Conservation (phyloP, 495 filamentous ascomycete genomes). For the Choiromyces venosus region DNA sequence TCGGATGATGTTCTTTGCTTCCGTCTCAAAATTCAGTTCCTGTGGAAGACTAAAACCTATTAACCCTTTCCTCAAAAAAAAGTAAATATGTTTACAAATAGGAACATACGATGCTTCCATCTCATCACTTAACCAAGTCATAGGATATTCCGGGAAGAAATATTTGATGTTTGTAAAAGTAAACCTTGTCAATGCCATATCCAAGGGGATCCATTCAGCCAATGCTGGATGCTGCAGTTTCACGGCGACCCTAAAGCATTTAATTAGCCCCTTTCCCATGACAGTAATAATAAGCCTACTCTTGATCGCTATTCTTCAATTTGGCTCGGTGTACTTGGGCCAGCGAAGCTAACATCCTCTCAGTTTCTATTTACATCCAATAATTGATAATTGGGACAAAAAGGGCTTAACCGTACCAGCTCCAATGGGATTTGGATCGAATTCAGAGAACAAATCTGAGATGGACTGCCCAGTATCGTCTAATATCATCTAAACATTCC, state of each 20-base stretch:
- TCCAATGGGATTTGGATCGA: slow-evolving; percentile 73
- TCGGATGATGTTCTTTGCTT: slow-evolving; percentile 77
- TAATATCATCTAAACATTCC: slow-evolving; percentile 59
- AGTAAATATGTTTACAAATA: slow-evolving; percentile 10
- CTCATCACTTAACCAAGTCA: slow-evolving; percentile 91
- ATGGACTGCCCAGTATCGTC: slow-evolving; percentile 76
- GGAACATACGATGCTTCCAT: slow-evolving; percentile 65
- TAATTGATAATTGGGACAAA: slow-evolving; percentile 13
- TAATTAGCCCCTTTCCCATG: background rate
- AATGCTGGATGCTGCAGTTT: slow-evolving; percentile 93
- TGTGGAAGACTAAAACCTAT: slow-evolving; percentile 55
- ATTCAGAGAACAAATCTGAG: slow-evolving; percentile 75
- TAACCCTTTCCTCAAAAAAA: background rate
- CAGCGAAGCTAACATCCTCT: slow-evolving; percentile 59
- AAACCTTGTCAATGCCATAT: slow-evolving; percentile 77
- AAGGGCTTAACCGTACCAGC: slow-evolving; percentile 47
- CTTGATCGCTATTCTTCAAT: slow-evolving; percentile 73
- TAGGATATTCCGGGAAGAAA: slow-evolving; percentile 95
- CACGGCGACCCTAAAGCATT: slow-evolving; percentile 65
- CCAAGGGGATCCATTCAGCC: slow-evolving; percentile 85
- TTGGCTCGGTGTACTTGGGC: slow-evolving; percentile 94
- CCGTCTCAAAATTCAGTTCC: slow-evolving; percentile 83
- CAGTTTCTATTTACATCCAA: slow-evolving; percentile 31
- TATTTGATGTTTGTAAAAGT: slow-evolving; percentile 83
- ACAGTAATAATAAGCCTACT: slow-evolving; percentile 35